These are phyloP conservation scores for Dothiorella sarmentorum DNA, from an alignment of 2,329 filamentous ascomycete species.

Conservation along the genomic window DNA sequence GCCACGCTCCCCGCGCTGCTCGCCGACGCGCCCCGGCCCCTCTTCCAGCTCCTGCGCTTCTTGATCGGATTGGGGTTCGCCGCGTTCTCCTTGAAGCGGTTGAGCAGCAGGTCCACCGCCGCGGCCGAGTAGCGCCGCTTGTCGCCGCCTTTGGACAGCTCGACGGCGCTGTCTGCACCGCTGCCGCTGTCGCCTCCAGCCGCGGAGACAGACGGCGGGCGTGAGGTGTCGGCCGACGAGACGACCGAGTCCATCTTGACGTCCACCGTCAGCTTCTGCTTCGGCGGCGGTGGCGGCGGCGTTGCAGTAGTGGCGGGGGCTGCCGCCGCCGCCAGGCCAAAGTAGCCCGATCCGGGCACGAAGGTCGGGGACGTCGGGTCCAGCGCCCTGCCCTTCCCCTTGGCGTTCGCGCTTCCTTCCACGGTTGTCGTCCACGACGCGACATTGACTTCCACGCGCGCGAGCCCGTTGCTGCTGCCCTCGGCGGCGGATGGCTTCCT, in stretches of 20 bases:
- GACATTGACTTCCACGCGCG: no score
- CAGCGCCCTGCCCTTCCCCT: background rate
- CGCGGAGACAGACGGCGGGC: background rate
- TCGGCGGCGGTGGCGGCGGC: no score
- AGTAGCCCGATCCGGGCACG: background rate
- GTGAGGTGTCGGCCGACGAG: background rate
- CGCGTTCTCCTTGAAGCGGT: conserved; percentile 12
- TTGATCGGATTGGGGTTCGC: conserved; percentile 6
- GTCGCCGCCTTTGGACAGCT: background rate
- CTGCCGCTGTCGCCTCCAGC: background rate
- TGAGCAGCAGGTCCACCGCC: conserved; percentile 1
- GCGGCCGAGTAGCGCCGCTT: conserved; percentile 7
- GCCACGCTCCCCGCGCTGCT: background rate
- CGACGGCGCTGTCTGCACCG: no score
- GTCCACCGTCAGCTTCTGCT: background rate
- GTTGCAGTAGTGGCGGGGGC: no score
- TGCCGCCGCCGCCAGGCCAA: no score
- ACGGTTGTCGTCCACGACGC: no score
- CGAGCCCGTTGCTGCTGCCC: no score
- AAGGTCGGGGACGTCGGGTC: conserved; percentile 2
- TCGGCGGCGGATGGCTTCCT: background rate
- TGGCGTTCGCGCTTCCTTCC: background rate
- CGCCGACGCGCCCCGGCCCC: background rate
- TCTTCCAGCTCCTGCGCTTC: conserved; percentile 7
- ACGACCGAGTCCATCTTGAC: background rate